Evolutionary conservation across 768 basidiomycete species (phyloP), one percentile per base, ranked within the genome.

Genomic region (Mycena vitilis): DNA sequence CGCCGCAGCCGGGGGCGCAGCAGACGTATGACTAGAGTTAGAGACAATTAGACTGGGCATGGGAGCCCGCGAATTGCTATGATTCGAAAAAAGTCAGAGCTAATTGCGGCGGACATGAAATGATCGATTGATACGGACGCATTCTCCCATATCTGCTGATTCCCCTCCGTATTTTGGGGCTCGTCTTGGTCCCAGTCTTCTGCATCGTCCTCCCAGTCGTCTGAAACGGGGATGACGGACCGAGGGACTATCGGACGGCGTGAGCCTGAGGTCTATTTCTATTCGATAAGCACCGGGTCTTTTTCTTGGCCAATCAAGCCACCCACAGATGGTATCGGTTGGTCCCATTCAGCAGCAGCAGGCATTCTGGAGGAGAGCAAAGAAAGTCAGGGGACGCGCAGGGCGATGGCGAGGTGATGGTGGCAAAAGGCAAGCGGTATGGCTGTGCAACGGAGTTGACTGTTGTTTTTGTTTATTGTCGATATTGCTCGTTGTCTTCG

Each of bases 31-130:
- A 12, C 80, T 72, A 10, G 83, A 81, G 63, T 78, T 78, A 8
- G 80, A 71, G 18, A 89, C 79, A 54, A 92, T 77, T 20, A 93
- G 77, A 34, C 86, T 79, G 1, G 92, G 92, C 91, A 93, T 93
- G 16, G 91, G 91, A 20, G 81, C 75, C n/a, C 87, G 84, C 11
- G 78, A 80, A 74, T 92, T 92, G 60, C 91, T 63, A 54, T 25
- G 56, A 22, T 36, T 22, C 20, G 56, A 57, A 58, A 61, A 38
- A 66, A 23, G 44, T 68, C 30, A 22, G 54, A 34, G 52, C 53
- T 20, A 44, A 60, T 18, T 25, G 15, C 15, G 34, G 30, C n/a
- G 30, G 30, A 5, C 30, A 30, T 38, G 56, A 58, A 47, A 38
- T 15, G 52, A 65, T 18, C n/a, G 23, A 40, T 40, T 40, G 10